phyloP scores from a whole-genome alignment of 768 basidiomycete species.

The Russula olivacea region DNA sequence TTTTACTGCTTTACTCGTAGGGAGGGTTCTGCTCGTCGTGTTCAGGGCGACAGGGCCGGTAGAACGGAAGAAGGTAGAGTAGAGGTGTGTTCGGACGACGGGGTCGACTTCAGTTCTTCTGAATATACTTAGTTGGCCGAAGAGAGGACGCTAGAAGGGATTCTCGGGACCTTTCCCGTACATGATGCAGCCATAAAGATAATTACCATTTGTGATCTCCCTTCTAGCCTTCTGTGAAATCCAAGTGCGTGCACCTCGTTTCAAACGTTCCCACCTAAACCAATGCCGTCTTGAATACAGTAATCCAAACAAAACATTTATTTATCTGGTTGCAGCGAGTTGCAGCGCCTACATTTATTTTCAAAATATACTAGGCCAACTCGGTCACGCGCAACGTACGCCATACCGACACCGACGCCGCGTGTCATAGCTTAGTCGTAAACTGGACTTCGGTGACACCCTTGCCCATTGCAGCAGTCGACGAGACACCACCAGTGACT shows the following conservation, averaged over 20 bases:
- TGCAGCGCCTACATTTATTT: neutral
- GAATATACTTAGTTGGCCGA: too few relatives aligned
- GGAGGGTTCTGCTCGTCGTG: neutral
- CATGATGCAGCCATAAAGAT: too few relatives aligned
- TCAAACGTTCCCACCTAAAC: neutral
- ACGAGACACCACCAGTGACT: slow-evolving; percentile 94
- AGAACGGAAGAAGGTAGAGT: neutral
- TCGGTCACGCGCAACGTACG: neutral
- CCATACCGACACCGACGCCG: neutral
- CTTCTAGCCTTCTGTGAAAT: too few relatives aligned
- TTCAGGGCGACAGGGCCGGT: neutral
- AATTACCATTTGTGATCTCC: too few relatives aligned
- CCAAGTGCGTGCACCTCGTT: neutral
- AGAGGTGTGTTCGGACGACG: neutral
- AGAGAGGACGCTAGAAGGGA: too few relatives aligned
- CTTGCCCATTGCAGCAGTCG: slow-evolving; percentile 98
- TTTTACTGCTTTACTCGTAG: neutral
- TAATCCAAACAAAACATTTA: neutral
- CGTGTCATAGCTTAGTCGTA: slow-evolving; percentile 37
- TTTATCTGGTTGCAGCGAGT: neutral
- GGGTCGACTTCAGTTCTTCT: neutral
- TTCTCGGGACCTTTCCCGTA: too few relatives aligned
- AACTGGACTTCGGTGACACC: slow-evolving; percentile 94
- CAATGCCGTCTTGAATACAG: too few relatives aligned
- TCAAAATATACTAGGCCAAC: neutral